Conservation (phyloP, 345 rosid species). For the Tarenaya hassleriana region DNA sequence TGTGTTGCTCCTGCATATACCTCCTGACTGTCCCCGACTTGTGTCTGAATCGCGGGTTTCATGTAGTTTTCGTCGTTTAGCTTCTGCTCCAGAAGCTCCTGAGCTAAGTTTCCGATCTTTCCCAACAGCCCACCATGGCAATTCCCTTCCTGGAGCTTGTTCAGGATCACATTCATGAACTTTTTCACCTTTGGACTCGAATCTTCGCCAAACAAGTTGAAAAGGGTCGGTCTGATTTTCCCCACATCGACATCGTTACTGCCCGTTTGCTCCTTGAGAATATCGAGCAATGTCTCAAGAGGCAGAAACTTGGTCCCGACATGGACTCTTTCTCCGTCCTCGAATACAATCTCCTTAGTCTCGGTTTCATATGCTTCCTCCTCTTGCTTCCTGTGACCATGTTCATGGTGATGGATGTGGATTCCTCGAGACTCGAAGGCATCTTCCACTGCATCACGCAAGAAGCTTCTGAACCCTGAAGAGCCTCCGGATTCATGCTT, state of each 20-base stretch:
- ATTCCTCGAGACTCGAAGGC: conserved; percentile 61
- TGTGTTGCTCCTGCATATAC: conserved; percentile 50
- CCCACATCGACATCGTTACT: conserved; percentile 75
- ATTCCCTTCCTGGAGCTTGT: conserved; percentile 58
- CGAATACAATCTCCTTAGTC: conserved; percentile 25
- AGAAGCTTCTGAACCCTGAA: conserved; percentile 45
- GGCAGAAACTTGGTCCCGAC: conserved; percentile 57
- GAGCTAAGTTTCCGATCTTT: conserved; percentile 64
- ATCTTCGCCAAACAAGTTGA: conserved; percentile 65
- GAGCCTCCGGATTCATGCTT: conserved; percentile 32
- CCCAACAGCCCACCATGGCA: conserved; percentile 53
- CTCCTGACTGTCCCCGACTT: conserved; percentile 48
- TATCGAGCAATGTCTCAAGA: conserved; percentile 63
- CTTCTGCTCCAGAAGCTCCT: conserved; percentile 70
- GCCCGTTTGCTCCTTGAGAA: conserved; percentile 72
- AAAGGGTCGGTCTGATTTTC: conserved; percentile 60
- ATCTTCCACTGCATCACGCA: conserved; percentile 40
- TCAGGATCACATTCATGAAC: conserved; percentile 72
- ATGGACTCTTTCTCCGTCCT: conserved; percentile 32
- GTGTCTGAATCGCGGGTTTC: conserved; percentile 46
- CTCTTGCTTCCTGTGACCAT: conserved; percentile 25
- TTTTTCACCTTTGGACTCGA: conserved; percentile 82
- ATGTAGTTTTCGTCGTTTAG: conserved; percentile 57
- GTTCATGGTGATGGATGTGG: conserved; percentile 41
- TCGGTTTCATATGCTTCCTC: conserved; percentile 37